Base-by-base conservation (phyloP, 2,329 filamentous ascomycete genomes). In the Bipolaris sorokiniana region DNA sequence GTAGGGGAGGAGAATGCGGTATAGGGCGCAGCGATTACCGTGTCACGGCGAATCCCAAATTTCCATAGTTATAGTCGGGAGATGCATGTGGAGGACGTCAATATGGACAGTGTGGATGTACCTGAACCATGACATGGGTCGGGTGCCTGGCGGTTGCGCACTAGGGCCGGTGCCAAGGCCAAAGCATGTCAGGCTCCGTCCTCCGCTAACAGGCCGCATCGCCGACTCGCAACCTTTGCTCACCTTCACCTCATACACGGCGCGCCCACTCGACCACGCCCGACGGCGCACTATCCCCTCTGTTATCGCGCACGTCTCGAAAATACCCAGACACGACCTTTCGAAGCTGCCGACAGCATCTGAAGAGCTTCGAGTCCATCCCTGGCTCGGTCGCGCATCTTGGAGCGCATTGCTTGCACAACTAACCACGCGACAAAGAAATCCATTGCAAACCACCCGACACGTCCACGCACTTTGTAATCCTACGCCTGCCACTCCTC, bases 351-450 rank as follows among this genome's bases (percentile, higher is more conserved):
- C 54, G 7, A 33, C 18, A 18, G 46, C 22, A 60, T 18, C n/a
- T 31, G 28, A 37, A 46, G 41, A 37, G 18, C 31, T 15, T 20
- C 15, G n/a, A 53, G 48, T 23, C 50, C 59, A 51, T 47, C 40
- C 49, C 53, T 50, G 16, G 36, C 44, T 45, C 44, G 37, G 37
- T 36, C 23, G 56, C 62, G 56, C 62, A 52, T 48, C 37, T 50
- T 22, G 20, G 16, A 40, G 22, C 31, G 48, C 56, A 48, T 62
- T 61, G 46, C 50, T 59, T 55, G 40, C 42, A 45, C 42, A 62
- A n/a, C 28, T 45, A 48, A 46, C 49, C 60, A 68, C 66, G 67
- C 67, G 66, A 68, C 67, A 63, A 68, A 67, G 64, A 58, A 54
- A 26, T 55, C 15, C 55, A 57, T 65, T 67, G 63, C 66, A 57